A percentile compares a stretch with the other conserved stretches of the same genome.
Evolutionary conservation across 306 rosid species (phyloP).

Genomic region (Castanea mollissima): DNA sequence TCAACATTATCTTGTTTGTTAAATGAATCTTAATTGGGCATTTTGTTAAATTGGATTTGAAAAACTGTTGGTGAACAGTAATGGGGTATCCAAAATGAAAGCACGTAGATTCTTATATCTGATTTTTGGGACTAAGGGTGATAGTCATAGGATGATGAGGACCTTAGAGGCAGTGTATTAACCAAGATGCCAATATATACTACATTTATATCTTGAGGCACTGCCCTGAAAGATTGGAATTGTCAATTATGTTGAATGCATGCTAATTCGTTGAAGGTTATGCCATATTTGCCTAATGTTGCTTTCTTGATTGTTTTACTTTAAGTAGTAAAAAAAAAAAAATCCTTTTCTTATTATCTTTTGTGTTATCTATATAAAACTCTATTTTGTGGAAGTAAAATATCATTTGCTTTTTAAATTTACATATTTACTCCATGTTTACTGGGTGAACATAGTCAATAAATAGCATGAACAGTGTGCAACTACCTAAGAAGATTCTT

Average conservation of each 20-base stretch:
- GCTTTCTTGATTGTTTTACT: background rate
- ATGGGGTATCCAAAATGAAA: constrained; percentile 26
- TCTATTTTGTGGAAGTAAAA: too few species aligned
- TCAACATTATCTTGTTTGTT: constrained; percentile 47
- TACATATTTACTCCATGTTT: too few species aligned
- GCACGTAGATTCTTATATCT: constrained; percentile 86
- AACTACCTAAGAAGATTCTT: background rate
- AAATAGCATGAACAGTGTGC: constrained; percentile 1
- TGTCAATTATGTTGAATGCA: constrained; percentile 20
- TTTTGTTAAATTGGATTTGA: constrained; percentile 69
- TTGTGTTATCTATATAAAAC: too few species aligned
- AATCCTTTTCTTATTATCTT: too few species aligned
- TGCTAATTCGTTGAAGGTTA: too few species aligned
- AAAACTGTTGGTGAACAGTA: background rate
- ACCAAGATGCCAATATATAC: constrained; percentile 82
- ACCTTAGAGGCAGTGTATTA: constrained; percentile 86
- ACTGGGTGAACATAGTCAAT: constrained; percentile 73
- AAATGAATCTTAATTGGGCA: constrained; percentile 50
- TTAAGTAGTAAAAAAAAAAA: too few species aligned
- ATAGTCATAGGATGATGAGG: constrained; percentile 91
- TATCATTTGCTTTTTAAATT: too few species aligned
- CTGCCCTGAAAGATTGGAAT: constrained; percentile 93
- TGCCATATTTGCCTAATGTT: too few species aligned
- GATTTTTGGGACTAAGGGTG: constrained; percentile 93
- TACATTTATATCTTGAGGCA: constrained; percentile 97